Conservation (phyloP, 2,329 filamentous ascomycete genomes). For the Epichloe sibirici region DNA sequence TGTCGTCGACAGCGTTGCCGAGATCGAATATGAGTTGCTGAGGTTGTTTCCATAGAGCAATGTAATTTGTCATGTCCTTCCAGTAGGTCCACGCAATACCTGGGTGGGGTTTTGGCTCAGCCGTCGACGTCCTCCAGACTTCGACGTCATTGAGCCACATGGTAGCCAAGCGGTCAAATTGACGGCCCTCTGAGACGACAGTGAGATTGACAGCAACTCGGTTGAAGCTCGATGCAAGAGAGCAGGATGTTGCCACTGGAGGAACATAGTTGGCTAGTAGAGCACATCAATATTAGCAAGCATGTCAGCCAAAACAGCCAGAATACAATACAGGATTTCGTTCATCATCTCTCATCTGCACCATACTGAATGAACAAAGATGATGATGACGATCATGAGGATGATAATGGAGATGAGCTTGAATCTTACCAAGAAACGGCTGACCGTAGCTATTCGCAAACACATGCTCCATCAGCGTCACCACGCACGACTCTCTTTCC, state of each 20-base stretch:
- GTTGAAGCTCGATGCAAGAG: slow-evolving; percentile 60
- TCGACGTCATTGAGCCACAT: slow-evolving; percentile 70
- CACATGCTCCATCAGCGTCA: slow-evolving; percentile 55
- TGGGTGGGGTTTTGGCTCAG: slow-evolving; percentile 52
- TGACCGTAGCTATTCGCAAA: slow-evolving; percentile 64
- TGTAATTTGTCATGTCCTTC: slow-evolving; percentile 66
- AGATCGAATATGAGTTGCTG: slow-evolving; percentile 74
- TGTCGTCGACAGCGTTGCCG: slow-evolving; percentile 55
- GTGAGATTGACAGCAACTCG: slow-evolving; percentile 67
- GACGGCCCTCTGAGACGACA: slow-evolving; percentile 55
- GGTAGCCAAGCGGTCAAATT: slow-evolving; percentile 64
- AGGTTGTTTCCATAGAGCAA: slow-evolving; percentile 52
- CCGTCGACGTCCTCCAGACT: slow-evolving; percentile 74
- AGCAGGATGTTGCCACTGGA: slow-evolving; percentile 45
- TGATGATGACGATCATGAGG: not conserved
- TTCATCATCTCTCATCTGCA: not conserved
- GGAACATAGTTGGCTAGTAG: slow-evolving; percentile 10
- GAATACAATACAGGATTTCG: not conserved
- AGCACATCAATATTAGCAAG: not conserved
- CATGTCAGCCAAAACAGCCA: not conserved
- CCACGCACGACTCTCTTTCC: slow-evolving; percentile 26
- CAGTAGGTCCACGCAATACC: slow-evolving; percentile 67
- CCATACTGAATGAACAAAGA: not conserved
- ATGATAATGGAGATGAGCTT: not conserved
- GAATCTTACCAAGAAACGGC: slow-evolving; percentile 54